Conservation (phyloP, 139 green algal species). For the Chlamydomonas sp. region DNA sequence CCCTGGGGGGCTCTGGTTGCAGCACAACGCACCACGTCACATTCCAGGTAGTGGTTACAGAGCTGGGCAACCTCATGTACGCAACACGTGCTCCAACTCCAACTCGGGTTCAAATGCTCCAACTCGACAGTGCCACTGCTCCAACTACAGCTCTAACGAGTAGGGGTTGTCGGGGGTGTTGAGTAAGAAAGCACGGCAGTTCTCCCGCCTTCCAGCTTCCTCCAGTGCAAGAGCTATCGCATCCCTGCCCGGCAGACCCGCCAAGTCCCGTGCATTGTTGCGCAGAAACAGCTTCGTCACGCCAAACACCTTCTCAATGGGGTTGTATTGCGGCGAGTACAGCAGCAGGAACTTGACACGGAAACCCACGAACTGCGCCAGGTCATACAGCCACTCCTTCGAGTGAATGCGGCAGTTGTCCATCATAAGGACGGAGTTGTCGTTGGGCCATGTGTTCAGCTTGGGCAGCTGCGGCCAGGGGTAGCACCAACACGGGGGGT, state of each 20-base stretch:
- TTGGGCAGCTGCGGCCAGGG: neutral
- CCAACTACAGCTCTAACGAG: neutral
- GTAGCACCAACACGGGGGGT: too few relatives aligned
- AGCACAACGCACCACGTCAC: too few relatives aligned
- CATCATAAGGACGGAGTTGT: neutral
- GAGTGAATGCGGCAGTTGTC: neutral
- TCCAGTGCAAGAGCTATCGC: neutral
- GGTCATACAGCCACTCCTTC: neutral
- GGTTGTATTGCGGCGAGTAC: neutral
- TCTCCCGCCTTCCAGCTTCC: neutral
- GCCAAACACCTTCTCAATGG: conserved; percentile 10
- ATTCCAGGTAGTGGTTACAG: too few relatives aligned
- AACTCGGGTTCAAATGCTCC: too few relatives aligned
- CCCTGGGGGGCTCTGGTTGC: too few relatives aligned
- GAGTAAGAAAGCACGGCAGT: neutral
- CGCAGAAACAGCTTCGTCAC: neutral
- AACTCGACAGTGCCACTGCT: too few relatives aligned
- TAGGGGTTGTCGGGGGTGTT: neutral
- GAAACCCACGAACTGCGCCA: neutral
- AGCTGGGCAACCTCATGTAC: too few relatives aligned
- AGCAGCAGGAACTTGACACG: neutral
- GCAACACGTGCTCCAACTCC: too few relatives aligned
- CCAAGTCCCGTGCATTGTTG: neutral
- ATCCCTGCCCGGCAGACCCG: neutral
- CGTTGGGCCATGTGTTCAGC: neutral